Conservation (phyloP, 208 protist species). For the Acanthamoeba sp. region DNA sequence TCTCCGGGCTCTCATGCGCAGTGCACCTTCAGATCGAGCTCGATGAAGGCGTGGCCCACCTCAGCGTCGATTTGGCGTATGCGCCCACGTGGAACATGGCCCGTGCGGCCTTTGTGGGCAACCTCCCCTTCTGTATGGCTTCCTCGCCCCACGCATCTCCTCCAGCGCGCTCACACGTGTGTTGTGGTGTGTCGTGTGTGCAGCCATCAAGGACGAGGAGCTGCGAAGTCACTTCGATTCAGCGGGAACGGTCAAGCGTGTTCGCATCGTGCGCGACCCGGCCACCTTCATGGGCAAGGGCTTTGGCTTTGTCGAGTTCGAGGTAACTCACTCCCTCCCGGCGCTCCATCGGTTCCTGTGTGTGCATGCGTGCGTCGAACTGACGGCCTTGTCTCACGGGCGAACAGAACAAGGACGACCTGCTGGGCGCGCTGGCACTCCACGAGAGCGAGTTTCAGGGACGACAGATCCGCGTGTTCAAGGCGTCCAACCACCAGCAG, state of each 20-base stretch:
- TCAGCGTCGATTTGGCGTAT: slow-evolving; percentile 66
- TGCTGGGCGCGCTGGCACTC: slow-evolving; percentile 32
- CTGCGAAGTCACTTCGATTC: slow-evolving; percentile 74
- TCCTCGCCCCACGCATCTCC: not conserved
- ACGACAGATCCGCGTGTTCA: slow-evolving; percentile 70
- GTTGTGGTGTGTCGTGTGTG: not conserved
- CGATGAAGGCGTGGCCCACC: not conserved
- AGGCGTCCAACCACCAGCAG: slow-evolving; percentile 55
- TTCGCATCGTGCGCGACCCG: slow-evolving; percentile 78
- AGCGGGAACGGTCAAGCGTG: slow-evolving; percentile 66
- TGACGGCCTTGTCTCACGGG: not conserved
- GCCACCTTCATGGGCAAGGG: slow-evolving; percentile 78
- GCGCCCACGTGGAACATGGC: slow-evolving; percentile 70
- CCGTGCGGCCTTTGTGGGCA: slow-evolving; percentile 77
- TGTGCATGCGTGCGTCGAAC: not conserved
- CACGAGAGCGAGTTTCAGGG: slow-evolving; percentile 64
- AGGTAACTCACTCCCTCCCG: not conserved
- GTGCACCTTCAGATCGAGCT: not conserved
- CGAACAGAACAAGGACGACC: slow-evolving; percentile 41
- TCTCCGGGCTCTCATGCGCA: not conserved
- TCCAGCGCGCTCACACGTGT: not conserved
- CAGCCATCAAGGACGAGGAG: slow-evolving; percentile 79
- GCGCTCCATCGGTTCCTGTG: too few relatives aligned
- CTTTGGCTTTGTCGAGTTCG: slow-evolving; percentile 80
- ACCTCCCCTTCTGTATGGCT: slow-evolving; percentile 77